Evolutionary conservation across 148 eudicot genomes (phyloP), one percentile per base, ranked within the genome.

Genomic region (Rhododendron mucronatum): DNA sequence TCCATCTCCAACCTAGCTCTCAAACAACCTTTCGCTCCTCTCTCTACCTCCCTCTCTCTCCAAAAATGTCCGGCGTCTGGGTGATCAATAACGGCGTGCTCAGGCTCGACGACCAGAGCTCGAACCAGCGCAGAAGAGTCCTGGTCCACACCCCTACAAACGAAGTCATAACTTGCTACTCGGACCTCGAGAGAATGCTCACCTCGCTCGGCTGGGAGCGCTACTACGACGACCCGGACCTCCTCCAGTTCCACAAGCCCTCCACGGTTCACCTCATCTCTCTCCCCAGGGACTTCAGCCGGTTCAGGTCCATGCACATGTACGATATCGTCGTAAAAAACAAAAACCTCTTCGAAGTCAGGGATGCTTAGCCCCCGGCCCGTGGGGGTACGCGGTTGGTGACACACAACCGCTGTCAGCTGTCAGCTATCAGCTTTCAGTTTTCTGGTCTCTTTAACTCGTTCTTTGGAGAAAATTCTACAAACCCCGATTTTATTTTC

Each of bases 291-390:
- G 95, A 96, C 35, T 96, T 96, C 86, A 85, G 47, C 85, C 91
- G 86, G 88, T 92, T 96, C 85, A 96, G 92, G 90, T 92, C 99
- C 86, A 92, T 95, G 91, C 99, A 96, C 79, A 96, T 96, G 99
- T 96, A 88, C 84, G 99, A 95, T 84, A 95, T 96, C 51, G 97
- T 96, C 39, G 99, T 96, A 69, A 96, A 96, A 87, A 96, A 95
- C 75, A 93, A 96, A 0, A 94, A 90, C 84, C 85, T 89, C 73
- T 96, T 96, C 88, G 96, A 95, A 89, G 99, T 95, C 65, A 89
- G 97, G 86, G 96, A 96, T 77, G 80, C 88, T 48, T 90, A 91
- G 67, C 20, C 30, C 44, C 21, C 39, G 2, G 23, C 6, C 12
- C 15, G n/a, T 4, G 41, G 41, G 41, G 41, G 41, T 37, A 37